Base-by-base conservation (phyloP, 768 basidiomycete genomes). In the Aureoboletus auriporus region DNA sequence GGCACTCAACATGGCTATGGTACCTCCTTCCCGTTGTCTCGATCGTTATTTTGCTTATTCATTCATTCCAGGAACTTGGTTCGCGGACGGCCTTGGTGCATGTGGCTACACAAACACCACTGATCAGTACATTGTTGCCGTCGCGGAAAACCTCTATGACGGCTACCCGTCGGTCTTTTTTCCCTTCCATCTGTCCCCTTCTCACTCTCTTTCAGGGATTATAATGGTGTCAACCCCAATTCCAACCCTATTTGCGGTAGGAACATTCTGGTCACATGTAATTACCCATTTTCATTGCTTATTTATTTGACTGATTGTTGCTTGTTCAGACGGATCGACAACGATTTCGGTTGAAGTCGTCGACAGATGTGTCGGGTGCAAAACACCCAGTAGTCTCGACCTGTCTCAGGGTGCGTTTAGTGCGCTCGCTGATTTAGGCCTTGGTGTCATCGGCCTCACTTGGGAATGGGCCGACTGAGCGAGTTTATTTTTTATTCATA, bases 171-270 rank as follows among this genome's bases (percentile, higher is more conserved):
- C 35, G 44, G 71, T 57, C 12, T 11, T 27, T 16, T 23, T 23
- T 44, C 9, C 37, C 12, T 2, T 14, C 7, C 14, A 0, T 1
- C 1, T 33, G 12, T 4, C n/a, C 10, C 14, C 27, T 23, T 13
- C 53, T 55, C 44, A 48, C 20, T 37, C 35, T 46, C 12, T 31
- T 14, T 7, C 39, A 88, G 85, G 39, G 77, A 73, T 9, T 84
- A 80, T 61, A 44, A 66, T 14, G 75, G 76, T 23, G 71, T 42
- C 6, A 80, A 92, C 71, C 84, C 89, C 26, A 92, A 91, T 65
- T 59, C 53, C 47, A 90, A 93, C 70, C 87, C 89, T 30, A 63
- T 92, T 46, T 92, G 90, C 62, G 69, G 69, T 55, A 73, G 67
- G 58, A 54, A 68, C 46, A 67, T 86, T 47, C 57, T 17, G 0